Percentiles rank a stretch among this genome's conserved stretches.
Evolutionary conservation across 2,329 filamentous ascomycete genomes (phyloP).

Genomic region (Ustulina deusta): DNA sequence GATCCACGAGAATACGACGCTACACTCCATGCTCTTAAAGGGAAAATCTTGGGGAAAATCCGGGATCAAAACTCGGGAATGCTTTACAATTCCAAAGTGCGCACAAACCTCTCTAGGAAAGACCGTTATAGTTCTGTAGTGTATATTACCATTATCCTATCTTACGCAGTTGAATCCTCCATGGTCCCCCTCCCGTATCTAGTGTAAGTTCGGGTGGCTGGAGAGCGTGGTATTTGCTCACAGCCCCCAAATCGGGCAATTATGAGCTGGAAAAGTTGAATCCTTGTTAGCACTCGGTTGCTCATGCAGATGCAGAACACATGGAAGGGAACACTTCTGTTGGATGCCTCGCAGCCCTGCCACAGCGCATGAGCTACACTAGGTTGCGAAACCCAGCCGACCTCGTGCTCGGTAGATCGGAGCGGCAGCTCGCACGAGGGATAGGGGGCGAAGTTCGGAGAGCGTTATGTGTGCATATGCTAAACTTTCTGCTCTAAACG

Average conservation of each 20-base stretch:
- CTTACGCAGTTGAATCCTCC: not conserved
- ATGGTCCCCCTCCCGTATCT: not conserved
- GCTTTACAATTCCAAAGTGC: not conserved
- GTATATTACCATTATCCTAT: not conserved
- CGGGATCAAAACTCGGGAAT: constrained; percentile 5
- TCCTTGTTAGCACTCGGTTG: constrained; percentile 4
- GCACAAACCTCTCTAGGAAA: not conserved
- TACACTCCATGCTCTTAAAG: not conserved
- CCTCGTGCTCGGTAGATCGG: constrained; percentile 26
- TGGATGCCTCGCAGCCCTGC: constrained; percentile 34
- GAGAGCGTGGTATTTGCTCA: not conserved
- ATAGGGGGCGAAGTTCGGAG: constrained; percentile 22
- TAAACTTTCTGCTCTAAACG: not conserved
- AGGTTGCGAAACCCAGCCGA: constrained; percentile 17
- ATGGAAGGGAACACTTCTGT: constrained; percentile 20
- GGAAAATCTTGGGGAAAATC: constrained; percentile 21
- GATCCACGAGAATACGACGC: constrained; percentile 25
- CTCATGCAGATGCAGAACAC: constrained; percentile 30
- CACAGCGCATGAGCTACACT: constrained; percentile 9
- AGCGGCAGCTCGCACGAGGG: constrained; percentile 16
- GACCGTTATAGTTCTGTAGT: not conserved
- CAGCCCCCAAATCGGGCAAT: constrained; percentile 1
- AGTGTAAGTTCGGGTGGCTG: not conserved
- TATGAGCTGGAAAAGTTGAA: not conserved
- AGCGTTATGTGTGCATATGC: constrained; percentile 12